Evolutionary conservation across 2,329 filamentous ascomycete genomes (phyloP).

Genomic region (Venturia effusa): DNA sequence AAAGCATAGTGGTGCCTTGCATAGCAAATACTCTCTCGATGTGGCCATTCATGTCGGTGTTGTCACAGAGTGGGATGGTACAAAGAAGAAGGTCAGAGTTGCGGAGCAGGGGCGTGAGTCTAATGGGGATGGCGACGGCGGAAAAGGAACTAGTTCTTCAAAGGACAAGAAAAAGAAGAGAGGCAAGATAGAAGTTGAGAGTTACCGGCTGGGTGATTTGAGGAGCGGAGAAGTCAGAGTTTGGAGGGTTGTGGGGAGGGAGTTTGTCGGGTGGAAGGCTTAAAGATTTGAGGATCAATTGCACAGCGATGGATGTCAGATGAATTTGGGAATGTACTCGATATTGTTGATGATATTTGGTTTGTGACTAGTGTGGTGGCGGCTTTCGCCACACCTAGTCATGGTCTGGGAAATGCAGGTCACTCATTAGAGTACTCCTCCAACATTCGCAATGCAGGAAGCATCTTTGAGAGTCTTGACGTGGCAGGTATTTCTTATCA

Average conservation of each 20-base stretch:
- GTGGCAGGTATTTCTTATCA: neutral
- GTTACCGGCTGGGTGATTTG: constrained; percentile 86
- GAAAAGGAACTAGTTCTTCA: neutral
- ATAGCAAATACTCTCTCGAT: constrained; percentile 82
- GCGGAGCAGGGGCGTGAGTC: constrained; percentile 94
- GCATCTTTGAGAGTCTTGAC: no score
- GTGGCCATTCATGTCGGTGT: constrained; percentile 88
- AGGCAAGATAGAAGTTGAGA: constrained; percentile 78
- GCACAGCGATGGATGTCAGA: neutral
- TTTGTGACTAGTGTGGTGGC: neutral
- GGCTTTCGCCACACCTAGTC: neutral
- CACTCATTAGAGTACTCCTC: neutral
- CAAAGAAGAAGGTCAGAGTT: constrained; percentile 90
- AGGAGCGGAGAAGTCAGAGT: constrained; percentile 92
- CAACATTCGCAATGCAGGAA: neutral
- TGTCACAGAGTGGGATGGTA: constrained; percentile 95
- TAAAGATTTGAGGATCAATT: neutral
- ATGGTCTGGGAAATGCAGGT: neutral
- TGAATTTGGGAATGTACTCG: neutral
- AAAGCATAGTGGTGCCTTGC: constrained; percentile 71
- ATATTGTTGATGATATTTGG: neutral
- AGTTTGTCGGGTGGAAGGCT: constrained; percentile 73
- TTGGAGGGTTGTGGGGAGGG: constrained; percentile 87
- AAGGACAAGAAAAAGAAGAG: constrained; percentile 8
- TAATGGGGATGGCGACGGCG: constrained; percentile 31